Evolutionary conservation across 768 basidiomycete species (phyloP).

Genomic region (Leccinum variicolor): DNA sequence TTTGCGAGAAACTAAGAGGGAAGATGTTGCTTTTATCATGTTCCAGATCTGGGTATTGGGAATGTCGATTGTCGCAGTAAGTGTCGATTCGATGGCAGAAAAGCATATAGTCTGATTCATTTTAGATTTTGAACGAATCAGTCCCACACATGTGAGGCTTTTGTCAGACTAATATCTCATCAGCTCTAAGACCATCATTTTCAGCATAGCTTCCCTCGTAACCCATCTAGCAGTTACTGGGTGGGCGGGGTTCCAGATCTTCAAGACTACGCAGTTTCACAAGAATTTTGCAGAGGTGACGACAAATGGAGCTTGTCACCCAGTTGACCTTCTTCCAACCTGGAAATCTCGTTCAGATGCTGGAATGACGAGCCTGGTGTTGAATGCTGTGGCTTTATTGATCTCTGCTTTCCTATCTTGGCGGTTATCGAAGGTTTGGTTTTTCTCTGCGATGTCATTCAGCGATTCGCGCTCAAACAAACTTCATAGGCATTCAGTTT

Average conservation of each 20-base stretch:
- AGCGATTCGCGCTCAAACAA: not conserved
- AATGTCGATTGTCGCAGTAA: conserved; percentile 65
- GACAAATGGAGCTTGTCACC: conserved; percentile 61
- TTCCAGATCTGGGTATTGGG: conserved; percentile 82
- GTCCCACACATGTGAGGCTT: conserved; percentile 62
- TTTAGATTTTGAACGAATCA: conserved; percentile 60
- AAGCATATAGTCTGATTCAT: not conserved
- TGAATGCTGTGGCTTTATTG: conserved; percentile 60
- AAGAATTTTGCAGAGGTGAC: conserved; percentile 52
- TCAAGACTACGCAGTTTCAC: conserved; percentile 56
- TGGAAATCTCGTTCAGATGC: conserved; percentile 58
- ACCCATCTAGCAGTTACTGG: conserved; percentile 72
- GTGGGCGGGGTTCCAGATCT: conserved; percentile 71
- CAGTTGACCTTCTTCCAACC: conserved; percentile 48
- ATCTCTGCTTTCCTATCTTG: conserved; percentile 65
- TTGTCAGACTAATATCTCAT: not conserved
- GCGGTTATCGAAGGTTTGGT: conserved; percentile 64
- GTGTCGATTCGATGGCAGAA: conserved; percentile 22
- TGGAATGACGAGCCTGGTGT: conserved; percentile 61
- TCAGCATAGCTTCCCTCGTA: conserved; percentile 58
- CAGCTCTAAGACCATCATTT: not conserved
- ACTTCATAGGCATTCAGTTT: conserved; percentile 63
- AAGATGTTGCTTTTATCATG: conserved; percentile 72
- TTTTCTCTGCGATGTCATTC: not conserved
- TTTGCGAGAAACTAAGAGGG: conserved; percentile 68